Conservation (phyloP, 1,284 basidiomycete species). For the Nidula niveotomentosa region DNA sequence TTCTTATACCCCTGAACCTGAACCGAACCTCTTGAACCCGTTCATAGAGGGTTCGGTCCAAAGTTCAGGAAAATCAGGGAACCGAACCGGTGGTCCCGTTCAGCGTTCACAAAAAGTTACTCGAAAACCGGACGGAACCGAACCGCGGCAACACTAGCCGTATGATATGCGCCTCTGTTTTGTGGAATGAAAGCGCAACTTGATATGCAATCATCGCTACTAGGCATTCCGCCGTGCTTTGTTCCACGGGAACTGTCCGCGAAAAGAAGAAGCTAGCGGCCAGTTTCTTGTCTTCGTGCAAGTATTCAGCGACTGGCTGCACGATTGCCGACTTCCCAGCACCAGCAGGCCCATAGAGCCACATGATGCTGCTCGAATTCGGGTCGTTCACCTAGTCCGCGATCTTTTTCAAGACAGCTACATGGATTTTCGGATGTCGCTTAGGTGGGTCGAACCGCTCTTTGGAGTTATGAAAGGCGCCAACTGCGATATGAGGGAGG, state of each 20-base stretch:
- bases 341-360: slow-evolving; percentile 12
- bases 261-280: slow-evolving; percentile 14
- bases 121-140: too few species aligned
- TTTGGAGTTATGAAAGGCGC: not conserved
- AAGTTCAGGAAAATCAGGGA: too few species aligned
- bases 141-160: too few species aligned
- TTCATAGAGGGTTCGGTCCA: too few species aligned
- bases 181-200: slow-evolving; percentile 3
- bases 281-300: not conserved
- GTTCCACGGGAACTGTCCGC: not conserved
- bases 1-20: too few species aligned
- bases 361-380: slow-evolving; percentile 3
- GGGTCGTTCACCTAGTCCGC: not conserved
- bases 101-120: too few species aligned
- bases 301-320: slow-evolving; percentile 9
- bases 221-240: slow-evolving; percentile 1
- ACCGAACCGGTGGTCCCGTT: too few species aligned
- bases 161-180: not conserved
- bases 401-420: not conserved
- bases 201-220: slow-evolving; percentile 13
- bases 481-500: not conserved
- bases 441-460: not conserved
- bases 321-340: slow-evolving; percentile 16
- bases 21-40: too few species aligned
- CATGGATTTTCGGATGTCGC: slow-evolving; percentile 2